A percentile compares a stretch with the other conserved stretches of the same genome.
These are phyloP conservation scores for Viola odorata DNA, from an alignment of 345 rosid species.

Conservation along the genomic window DNA sequence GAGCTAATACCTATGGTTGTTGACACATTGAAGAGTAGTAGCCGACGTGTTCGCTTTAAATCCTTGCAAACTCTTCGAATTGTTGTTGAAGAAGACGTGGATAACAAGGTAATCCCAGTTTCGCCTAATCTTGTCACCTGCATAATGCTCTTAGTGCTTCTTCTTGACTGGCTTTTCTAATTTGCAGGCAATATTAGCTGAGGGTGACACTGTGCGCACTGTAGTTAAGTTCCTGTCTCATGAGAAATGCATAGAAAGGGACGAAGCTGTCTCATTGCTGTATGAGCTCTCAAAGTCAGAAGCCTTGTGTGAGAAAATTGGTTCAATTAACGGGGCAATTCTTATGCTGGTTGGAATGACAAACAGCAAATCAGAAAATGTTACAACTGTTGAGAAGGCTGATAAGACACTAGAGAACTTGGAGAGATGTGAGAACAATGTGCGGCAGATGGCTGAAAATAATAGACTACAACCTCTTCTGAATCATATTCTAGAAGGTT, in stretches of 20 bases:
- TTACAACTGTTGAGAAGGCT: constrained; percentile 81
- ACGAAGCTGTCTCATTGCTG: constrained; percentile 77
- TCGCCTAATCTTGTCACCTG: constrained; percentile 9
- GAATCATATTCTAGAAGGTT: constrained; percentile 77
- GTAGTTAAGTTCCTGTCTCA: constrained; percentile 73
- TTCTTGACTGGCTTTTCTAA: constrained; percentile 16
- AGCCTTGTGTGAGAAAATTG: constrained; percentile 82
- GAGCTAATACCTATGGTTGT: constrained; percentile 71
- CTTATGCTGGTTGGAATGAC: constrained; percentile 84
- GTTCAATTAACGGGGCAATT: constrained; percentile 83
- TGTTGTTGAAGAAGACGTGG: constrained; percentile 72
- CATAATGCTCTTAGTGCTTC: constrained; percentile 10
- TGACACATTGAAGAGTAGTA: constrained; percentile 68
- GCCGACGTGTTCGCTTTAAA: constrained; percentile 65
- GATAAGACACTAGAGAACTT: constrained; percentile 70
- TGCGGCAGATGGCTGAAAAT: constrained; percentile 81
- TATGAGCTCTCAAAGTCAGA: constrained; percentile 84
- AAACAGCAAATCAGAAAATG: constrained; percentile 80
- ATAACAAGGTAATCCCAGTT: constrained; percentile 63
- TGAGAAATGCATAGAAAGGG: constrained; percentile 75
- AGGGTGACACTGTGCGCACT: constrained; percentile 90
- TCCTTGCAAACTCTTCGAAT: constrained; percentile 71
- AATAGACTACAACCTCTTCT: constrained; percentile 86
- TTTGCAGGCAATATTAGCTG: constrained; percentile 70
- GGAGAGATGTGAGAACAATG: constrained; percentile 75